Percentiles rank a stretch among this genome's conserved stretches.
phyloP scores from a whole-genome alignment of 441 rosid genomes.

The Gossypium gossypioides region DNA sequence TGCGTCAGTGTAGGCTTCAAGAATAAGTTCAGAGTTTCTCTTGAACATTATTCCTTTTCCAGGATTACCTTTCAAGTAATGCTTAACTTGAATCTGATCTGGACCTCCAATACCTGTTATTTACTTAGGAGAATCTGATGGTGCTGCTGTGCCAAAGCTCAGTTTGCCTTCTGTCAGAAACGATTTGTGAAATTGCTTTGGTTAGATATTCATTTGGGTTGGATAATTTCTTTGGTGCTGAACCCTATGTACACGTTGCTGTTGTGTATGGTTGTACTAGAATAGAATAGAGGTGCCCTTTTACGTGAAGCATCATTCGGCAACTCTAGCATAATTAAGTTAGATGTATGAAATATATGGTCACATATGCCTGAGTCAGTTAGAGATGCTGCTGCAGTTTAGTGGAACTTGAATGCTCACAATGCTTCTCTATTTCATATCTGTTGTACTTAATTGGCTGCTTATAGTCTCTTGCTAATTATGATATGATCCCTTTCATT shows the following conservation, averaged over 20 bases:
- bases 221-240: not conserved
- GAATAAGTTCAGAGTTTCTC: too few relatives aligned
- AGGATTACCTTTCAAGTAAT: too few relatives aligned
- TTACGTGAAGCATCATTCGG: not conserved
- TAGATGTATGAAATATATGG: not conserved
- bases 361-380: not conserved
- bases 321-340: not conserved
- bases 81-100: not conserved
- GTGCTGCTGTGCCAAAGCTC: not conserved
- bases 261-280: not conserved
- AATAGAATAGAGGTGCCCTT: not conserved
- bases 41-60: too few relatives aligned
- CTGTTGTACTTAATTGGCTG: slow-evolving; percentile 1
- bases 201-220: not conserved
- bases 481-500: slow-evolving; percentile 8
- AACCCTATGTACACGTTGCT: not conserved
- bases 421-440: not conserved
- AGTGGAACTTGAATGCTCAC: not conserved
- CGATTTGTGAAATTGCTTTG: not conserved
- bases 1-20: too few relatives aligned
- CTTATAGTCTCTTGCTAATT: not conserved
- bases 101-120: not conserved
- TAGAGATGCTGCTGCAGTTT: not conserved
- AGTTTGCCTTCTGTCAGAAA: not conserved
- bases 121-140: not conserved